Evolutionary conservation across 2,329 filamentous ascomycete genomes (phyloP).

Genomic region (Epichloe uncinata): DNA sequence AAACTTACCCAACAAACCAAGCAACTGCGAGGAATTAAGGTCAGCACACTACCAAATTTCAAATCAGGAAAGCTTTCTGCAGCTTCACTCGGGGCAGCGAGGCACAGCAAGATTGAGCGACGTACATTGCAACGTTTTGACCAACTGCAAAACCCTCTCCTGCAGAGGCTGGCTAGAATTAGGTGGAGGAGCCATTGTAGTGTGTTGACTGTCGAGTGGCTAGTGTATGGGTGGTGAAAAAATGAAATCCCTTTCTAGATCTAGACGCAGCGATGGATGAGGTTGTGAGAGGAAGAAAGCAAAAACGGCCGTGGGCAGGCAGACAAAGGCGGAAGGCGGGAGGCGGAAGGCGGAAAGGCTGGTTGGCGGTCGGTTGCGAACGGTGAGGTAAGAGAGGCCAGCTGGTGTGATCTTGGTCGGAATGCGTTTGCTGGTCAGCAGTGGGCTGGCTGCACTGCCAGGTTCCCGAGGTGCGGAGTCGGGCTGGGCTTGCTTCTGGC

Average conservation of each 20-base stretch:
- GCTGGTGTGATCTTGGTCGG: neutral
- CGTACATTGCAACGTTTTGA: constrained; percentile 84
- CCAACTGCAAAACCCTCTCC: constrained; percentile 64
- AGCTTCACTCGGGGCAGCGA: neutral
- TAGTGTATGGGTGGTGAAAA: neutral
- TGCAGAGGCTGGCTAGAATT: constrained; percentile 53
- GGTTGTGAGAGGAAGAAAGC: neutral
- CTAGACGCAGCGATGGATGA: neutral
- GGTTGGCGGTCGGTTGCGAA: neutral
- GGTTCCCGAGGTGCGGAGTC: neutral
- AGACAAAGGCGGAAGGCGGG: neutral
- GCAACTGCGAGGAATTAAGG: constrained; percentile 38
- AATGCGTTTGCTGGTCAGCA: neutral
- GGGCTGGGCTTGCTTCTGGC: neutral
- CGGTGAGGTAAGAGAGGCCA: constrained; percentile 3
- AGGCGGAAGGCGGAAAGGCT: neutral
- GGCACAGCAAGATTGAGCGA: constrained; percentile 16
- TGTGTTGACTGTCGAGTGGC: neutral
- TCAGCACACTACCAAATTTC: constrained; percentile 18
- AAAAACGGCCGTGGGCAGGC: neutral
- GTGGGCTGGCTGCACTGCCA: neutral
- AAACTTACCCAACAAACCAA: constrained; percentile 69
- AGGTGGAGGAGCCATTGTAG: constrained; percentile 48
- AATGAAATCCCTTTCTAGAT: neutral
- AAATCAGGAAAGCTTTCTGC: neutral